Base-by-base conservation (phyloP, 805 yeast genomes). In the Yarrowia sp. region DNA sequence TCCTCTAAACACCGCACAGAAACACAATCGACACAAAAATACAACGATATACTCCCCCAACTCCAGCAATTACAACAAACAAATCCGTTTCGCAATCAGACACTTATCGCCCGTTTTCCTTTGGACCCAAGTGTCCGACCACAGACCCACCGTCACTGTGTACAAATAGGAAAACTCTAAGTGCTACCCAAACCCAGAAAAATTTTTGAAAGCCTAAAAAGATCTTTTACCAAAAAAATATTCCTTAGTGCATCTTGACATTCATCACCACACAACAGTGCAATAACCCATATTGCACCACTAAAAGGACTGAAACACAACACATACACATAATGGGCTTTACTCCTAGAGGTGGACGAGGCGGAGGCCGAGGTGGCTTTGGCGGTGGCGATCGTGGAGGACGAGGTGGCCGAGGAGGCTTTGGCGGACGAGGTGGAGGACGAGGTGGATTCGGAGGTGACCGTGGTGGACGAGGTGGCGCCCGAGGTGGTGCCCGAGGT, bases 361-460 rank as follows among this genome's bases (percentile, higher is more conserved):
- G 69, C 22, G 78, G 75, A 70, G 84, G 83, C 63, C 70, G 71
- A 65, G 70, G 78, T 52, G 79, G 81, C 56, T 76, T 75, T 61
- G 66, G 78, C 58, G 72, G 72, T 19, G 56, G 56, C 19, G 56
- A 49, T 40, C 38, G 56, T 14, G 69, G 71, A 28, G 66, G 66
- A 67, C 56, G 56, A 49, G 56, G 56, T 21, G 56, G 56, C 30
- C 67, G 75, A 26, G 73, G 77, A 17, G 73, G 74, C 21, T 41
- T 43, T 41, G 65, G 72, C 24, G 70, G 68, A 46, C 54, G 70
- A 48, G 71, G 84, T 62, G 83, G 86, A 67, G 80, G 76, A 59
- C 68, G 77, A 40, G 81, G 83, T 43, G 84, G 83, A 36, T 70
- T 74, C 46, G 74, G 84, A 66, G 85, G 85, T 65, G 79, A 81